Evolutionary conservation across 2,329 filamentous ascomycete genomes (phyloP).

Genomic region (Aureobasidium sp.): DNA sequence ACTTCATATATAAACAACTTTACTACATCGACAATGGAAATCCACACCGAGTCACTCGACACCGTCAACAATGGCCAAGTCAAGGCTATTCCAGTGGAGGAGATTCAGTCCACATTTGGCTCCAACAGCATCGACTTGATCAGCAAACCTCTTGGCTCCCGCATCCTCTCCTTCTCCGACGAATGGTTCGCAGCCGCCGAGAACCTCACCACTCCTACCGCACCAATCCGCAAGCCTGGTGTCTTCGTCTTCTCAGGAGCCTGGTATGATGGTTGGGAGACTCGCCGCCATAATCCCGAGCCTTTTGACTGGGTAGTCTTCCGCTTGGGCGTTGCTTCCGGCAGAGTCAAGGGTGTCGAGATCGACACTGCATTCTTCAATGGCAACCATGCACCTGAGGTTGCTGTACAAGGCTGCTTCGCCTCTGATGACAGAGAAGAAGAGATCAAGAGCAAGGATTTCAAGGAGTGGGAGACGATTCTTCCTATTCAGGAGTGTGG

Average conservation of each 20-base stretch:
- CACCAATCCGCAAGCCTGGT: conserved; percentile 50
- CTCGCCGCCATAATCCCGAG: conserved; percentile 51
- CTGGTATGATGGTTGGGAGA: conserved; percentile 62
- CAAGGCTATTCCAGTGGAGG: conserved; percentile 16
- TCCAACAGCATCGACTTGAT: conserved; percentile 51
- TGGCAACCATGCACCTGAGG: conserved; percentile 73
- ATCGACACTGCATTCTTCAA: conserved; percentile 76
- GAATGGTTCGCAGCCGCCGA: conserved; percentile 55
- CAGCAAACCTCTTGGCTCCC: conserved; percentile 44
- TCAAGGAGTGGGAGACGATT: conserved; percentile 60
- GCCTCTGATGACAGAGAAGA: conserved; percentile 55
- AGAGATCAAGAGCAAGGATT: conserved; percentile 45
- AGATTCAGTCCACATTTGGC: conserved; percentile 48
- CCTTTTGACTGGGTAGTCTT: conserved; percentile 55
- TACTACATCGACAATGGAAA: conserved; percentile 13
- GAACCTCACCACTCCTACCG: conserved; percentile 52
- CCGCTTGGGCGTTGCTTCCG: conserved; percentile 56
- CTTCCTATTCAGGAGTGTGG: conserved; percentile 64
- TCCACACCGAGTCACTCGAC: conserved; percentile 15
- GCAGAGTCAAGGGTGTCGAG: conserved; percentile 66
- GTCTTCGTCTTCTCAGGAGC: conserved; percentile 54
- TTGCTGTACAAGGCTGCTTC: conserved; percentile 72
- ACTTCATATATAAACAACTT: neutral
- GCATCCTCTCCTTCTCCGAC: conserved; percentile 50
- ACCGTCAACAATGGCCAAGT: conserved; percentile 7